Conservation (phyloP, 2,329 filamentous ascomycete genomes). For the Fusarium sp. region DNA sequence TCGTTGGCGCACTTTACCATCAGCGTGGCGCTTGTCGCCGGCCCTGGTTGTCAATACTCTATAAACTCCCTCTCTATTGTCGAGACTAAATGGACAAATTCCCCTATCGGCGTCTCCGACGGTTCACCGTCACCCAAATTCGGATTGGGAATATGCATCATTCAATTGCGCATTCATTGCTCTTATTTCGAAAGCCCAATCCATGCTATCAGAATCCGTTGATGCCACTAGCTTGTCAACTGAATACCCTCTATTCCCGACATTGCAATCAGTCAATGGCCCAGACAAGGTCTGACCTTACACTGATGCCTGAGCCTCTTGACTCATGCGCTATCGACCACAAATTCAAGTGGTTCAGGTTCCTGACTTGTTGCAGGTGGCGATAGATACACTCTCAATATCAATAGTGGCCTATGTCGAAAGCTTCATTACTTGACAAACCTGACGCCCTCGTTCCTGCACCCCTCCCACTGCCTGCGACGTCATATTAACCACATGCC, state of each 20-base stretch:
- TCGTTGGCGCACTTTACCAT: conserved; percentile 3
- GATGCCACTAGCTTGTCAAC: neutral
- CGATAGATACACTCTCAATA: neutral
- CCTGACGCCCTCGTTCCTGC: neutral
- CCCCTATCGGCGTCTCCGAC: conserved; percentile 21
- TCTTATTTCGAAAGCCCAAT: neutral
- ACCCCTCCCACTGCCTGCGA: neutral
- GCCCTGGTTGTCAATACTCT: neutral
- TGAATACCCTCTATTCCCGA: neutral
- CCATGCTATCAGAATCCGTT: conserved; percentile 5
- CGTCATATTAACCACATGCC: neutral
- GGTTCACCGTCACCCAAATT: neutral
- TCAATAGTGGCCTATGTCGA: neutral
- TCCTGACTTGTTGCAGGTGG: neutral
- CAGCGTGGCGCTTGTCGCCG: neutral
- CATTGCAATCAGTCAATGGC: neutral
- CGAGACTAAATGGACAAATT: conserved; percentile 7
- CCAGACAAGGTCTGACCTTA: neutral
- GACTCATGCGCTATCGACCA: neutral
- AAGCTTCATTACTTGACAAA: neutral
- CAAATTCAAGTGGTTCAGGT: neutral
- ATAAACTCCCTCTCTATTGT: neutral
- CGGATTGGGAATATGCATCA: neutral
- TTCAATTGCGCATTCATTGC: neutral
- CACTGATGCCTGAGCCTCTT: neutral